Evolutionary conservation across 1,284 basidiomycete species (phyloP), one percentile per base, ranked within the genome.

Genomic region (Boletus hoseneyae): DNA sequence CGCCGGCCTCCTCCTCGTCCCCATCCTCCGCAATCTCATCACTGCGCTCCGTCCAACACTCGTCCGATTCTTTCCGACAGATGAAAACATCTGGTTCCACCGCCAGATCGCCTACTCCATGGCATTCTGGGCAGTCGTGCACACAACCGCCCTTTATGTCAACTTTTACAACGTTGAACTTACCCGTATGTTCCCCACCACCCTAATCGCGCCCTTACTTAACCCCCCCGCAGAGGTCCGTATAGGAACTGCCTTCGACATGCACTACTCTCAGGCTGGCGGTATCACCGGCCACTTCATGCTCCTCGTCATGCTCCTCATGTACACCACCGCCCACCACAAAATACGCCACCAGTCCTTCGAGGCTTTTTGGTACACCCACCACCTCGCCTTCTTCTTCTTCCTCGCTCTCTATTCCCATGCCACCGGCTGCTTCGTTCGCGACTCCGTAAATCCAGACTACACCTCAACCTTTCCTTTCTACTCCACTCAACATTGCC

Each of bases 51-150:
- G 92, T 33, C 92, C 91, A 29, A 83, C 76, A 57, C 62, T 93
- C 42, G 71, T 80, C 9, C 87, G 86, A 80, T 71, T 89, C 44
- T 84, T 93, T 73, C 90, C 91, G 21, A 85, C 87, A 52, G 91
- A 94, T 67, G 91, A 93, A 73, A 91, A 90, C 61, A 86, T 93
- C 62, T 92, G 90, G 91, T 91, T 93, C 75, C 92, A 95, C 67
- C 77, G 90, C 53, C 91, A 94, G 62, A 89, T 93, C 36, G 92
- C 92, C 11, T 94, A 94, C 67, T 89, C 87, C 9, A 83, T 93
- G 80, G 84, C 90, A 4, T 91, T 91, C 72, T 91, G 87, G 86
- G 70, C 85, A 10, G 82, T 86, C 77, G 85, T 94, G 1, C 92
- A 95, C 69, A 87, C 87, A 4, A 93, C 91, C 4, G 86, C 90